Evolutionary conservation across 345 rosid species (phyloP), one percentile per base, ranked within the genome.

Genomic region (Lepidium sativum): DNA sequence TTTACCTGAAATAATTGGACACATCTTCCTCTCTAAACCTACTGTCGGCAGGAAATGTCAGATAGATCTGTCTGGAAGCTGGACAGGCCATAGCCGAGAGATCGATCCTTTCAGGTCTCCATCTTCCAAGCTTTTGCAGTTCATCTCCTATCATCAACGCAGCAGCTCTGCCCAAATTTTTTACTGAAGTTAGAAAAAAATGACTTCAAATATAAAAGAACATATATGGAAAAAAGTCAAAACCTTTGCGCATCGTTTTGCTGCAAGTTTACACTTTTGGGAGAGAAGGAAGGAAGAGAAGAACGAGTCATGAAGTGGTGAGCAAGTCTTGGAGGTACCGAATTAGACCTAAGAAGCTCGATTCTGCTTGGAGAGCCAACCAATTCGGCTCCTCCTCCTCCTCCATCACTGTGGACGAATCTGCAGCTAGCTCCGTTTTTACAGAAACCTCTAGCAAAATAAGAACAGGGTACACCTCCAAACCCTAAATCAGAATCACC

Each of bases 1-100:
- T 12, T 42, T 56, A 88, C 96, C 91, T 91, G 89, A 91, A 91
- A 53, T 86, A 91, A 60, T 81, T 84, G 18, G 96, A 86, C 37
- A 91, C 97, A 64, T 91, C 97, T 71, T 91, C 94, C 64, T 91
- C 97, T 69, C 88, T 83, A 52, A 91, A 91, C 48, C 89, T 88
- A 76, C 97, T 91, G 67, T 91, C 97, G 67, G 97, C 97, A 47
- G 97, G 97, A 70, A 91, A 91, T 75, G 97, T 91, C 75, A 91
- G 75, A 75, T 91, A 91, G 81, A 91, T 91, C 86, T 91, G 97
- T 69, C 97, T 84, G 0, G 98, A 88, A 29, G 98, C 96, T 2
- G 98, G 96, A 62, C 85, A 88, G 20, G 82, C 79, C 75, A 84
- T 77, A 27, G 76, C 75, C 2, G 81, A 75, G 18, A 82, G 83